These are phyloP conservation scores for Aspergillus fumigatiaffinis DNA, from an alignment of 2,329 filamentous ascomycete species.

Conservation along the genomic window DNA sequence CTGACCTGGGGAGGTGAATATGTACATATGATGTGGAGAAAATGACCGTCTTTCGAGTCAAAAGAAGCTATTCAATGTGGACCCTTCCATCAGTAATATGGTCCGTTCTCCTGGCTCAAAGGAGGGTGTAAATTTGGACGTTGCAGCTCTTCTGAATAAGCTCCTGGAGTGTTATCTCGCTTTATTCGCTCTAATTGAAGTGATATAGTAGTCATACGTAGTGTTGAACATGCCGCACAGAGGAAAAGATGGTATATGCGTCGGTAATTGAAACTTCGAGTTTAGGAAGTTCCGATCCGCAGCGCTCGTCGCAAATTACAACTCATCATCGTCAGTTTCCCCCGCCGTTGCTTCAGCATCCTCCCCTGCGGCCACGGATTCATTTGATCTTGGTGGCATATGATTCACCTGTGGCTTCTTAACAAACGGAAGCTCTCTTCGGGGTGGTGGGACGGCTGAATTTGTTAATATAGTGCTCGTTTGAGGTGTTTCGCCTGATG, in stretches of 20 bases:
- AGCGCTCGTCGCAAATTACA: conserved; percentile 18
- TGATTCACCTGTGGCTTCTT: conserved; percentile 15
- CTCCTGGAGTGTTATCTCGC: background rate
- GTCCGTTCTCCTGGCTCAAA: background rate
- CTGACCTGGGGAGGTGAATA: conserved; percentile 24
- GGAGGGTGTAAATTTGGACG: background rate
- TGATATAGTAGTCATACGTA: background rate
- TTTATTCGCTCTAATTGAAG: background rate
- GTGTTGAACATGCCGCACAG: too few species aligned
- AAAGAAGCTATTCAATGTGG: conserved; percentile 8
- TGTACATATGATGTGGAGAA: conserved; percentile 37
- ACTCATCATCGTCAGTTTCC: conserved; percentile 42
- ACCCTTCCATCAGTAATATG: background rate
- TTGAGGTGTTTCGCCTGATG: background rate
- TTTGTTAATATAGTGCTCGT: conserved; percentile 9
- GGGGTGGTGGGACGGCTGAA: conserved; percentile 32
- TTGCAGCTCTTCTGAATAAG: background rate
- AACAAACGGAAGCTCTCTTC: conserved; percentile 41
- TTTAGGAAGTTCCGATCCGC: background rate
- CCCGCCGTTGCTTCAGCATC: conserved; percentile 26
- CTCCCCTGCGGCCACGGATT: background rate
- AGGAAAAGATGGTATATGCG: too few species aligned
- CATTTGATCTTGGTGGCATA: background rate
- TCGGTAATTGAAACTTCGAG: background rate
- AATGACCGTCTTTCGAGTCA: conserved; percentile 17